Base-by-base conservation (phyloP, 2,329 filamentous ascomycete species). In the Cyphellophora attinorum region DNA sequence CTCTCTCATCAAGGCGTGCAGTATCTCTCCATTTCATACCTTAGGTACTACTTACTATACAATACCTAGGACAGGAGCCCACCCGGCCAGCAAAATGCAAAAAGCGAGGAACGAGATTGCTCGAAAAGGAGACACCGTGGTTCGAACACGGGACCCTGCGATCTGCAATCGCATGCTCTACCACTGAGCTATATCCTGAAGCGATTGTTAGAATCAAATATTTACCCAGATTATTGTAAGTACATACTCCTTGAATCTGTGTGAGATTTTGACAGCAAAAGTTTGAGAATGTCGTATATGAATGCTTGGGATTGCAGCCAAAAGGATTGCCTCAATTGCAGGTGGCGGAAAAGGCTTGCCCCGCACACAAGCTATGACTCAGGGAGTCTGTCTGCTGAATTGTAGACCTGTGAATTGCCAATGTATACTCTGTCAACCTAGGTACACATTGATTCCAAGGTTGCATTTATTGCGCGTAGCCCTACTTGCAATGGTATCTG, bases 111-210 rank as follows among this genome's bases (percentile, higher is more conserved):
- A n/a, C n/a, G n/a, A n/a, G n/a, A n/a, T n/a, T n/a, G n/a, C n/a
- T n/a, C n/a, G n/a, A 25, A 25, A n/a, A 25, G 21, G 21, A n/a
- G n/a, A n/a, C 21, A 25, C 21, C 8, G 8, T 25, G 21, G 21
- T n/a, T 25, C 21, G 21, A 25, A 25, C 21, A 25, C 8, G 8
- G 21, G 21, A 25, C 21, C 21, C 21, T 25, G 8, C 8, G 21
- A 25, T 25, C 21, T 25, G 21, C 21, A 25, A 25, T 25, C 21
- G 8, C 8, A 25, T 25, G 21, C 21, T 25, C 21, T 25, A 25
- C 21, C 21, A 25, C 21, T 25, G 21, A 25, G 21, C 21, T 25
- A 25, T 25, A 25, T n/a, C 21, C 21, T n/a, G n/a, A 25, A 25
- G 21, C 8, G 8, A n/a, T 25, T 25, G 21, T 8, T 8, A 25